Evolutionary conservation across 2,329 filamentous ascomycete species (phyloP), one percentile per base, ranked within the genome.

Genomic region (Fusarium mexicanum): DNA sequence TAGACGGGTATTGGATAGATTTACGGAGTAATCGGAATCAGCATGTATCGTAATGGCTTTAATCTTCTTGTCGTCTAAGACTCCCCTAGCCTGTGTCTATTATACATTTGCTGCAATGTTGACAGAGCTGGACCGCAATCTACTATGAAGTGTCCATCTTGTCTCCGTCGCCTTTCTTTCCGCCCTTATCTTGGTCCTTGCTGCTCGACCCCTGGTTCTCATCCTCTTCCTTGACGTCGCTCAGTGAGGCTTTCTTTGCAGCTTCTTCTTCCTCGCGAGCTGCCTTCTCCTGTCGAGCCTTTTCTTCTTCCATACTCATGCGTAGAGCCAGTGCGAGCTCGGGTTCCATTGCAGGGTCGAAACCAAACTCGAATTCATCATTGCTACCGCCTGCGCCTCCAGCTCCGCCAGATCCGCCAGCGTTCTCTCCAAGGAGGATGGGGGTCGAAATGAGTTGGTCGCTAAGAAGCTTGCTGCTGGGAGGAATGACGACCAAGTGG

Each of bases 291-390:
- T 97, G 92, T 79, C 96, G 88, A 71, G 95, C 95, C 86, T 97
- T 97, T 85, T 99, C 96, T 82, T 99, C 96, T 83, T 99, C 96
- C 90, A 97, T 94, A 84, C 94, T 97, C 94, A 99, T 98, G 73
- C 96, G 92, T 81, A 99, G 87, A 60, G 96, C 96, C 77, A 99
- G 90, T 29, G 96, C 96, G 80, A 99, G 86, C 83, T 99, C 96
- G 8, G 96, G 96, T 81, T 99, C 96, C 79, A 95, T 89, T 61
- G 92, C 93, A 20, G 96, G 95, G 83, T 98, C 96, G 76, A 98
- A 94, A 74, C 94, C 94, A 81, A 97, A 97, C 74, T 85, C 84
- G 48, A 88, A 91, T 68, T 85, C 97, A 71, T 92, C 91, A 64
- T 88, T 89, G 76, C 88, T 90, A 40, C 86, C 89, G 47, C 87